Conservation (phyloP, 2,329 filamentous ascomycete genomes). For the Penicillium olsonii region DNA sequence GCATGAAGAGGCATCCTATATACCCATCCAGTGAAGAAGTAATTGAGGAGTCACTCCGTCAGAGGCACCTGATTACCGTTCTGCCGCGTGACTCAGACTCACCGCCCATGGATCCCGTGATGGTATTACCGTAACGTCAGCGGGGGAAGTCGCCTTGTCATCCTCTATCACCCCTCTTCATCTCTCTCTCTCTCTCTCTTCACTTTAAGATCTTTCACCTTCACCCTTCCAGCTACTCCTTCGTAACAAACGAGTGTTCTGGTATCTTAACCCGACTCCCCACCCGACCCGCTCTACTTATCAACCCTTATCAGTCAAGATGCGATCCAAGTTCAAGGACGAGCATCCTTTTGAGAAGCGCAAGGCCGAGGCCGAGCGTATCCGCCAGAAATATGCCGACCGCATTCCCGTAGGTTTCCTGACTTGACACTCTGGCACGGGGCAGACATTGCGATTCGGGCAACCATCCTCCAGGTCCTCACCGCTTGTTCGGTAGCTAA, state of each 20-base stretch:
- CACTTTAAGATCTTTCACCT: conserved; percentile 15
- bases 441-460: background rate
- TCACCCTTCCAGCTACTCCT: background rate
- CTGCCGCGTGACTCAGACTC: conserved; percentile 18
- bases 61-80: conserved; percentile 7
- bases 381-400: conserved; percentile 97
- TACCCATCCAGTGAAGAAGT: too few species aligned
- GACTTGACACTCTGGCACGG: background rate
- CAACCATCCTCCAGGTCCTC: conserved; percentile 15
- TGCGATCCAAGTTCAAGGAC: conserved; percentile 99
- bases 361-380: conserved; percentile 99
- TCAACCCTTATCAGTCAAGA: conserved; percentile 56
- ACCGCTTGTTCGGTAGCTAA: conserved; percentile 37
- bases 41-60: background rate
- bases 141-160: conserved; percentile 32
- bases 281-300: conserved; percentile 27
- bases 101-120: conserved; percentile 25
- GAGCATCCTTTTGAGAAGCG: conserved; percentile 99
- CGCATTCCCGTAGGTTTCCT: conserved; percentile 82
- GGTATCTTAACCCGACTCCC: conserved; percentile 12
- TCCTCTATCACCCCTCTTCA: conserved; percentile 28
- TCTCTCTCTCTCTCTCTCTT: conserved; percentile 19
- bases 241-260: conserved; percentile 9
- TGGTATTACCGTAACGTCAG: conserved; percentile 28
- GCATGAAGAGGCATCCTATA: too few species aligned